Percentiles rank a stretch among this genome's conserved stretches.
Conservation (phyloP, 495 filamentous ascomycete species). For the Podospora anserina region DNA sequence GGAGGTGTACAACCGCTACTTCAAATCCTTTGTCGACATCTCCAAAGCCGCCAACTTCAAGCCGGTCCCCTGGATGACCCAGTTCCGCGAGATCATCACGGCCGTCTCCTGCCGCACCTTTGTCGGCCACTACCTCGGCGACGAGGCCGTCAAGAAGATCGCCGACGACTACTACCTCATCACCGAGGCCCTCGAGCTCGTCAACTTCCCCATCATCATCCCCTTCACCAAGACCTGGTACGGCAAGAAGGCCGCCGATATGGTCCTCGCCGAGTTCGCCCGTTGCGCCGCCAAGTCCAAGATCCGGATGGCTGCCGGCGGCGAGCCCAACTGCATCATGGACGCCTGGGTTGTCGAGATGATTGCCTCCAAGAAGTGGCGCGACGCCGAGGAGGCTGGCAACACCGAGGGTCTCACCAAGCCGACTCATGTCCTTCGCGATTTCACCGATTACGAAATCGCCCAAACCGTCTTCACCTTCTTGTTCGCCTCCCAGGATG, state of each 20-base stretch:
- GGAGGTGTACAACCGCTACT: slow-evolving; percentile 86
- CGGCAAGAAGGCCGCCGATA: slow-evolving; percentile 91
- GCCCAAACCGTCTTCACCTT: slow-evolving; percentile 95
- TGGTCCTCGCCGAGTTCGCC: slow-evolving; percentile 85
- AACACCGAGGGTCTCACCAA: slow-evolving; percentile 68
- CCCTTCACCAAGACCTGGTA: slow-evolving; percentile 97
- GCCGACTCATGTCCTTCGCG: slow-evolving; percentile 74
- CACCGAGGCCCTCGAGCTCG: slow-evolving; percentile 91
- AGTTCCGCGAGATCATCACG: slow-evolving; percentile 94
- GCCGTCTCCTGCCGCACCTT: slow-evolving; percentile 94
- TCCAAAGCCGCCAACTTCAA: slow-evolving; percentile 66
- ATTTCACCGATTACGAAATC: slow-evolving; percentile 91
- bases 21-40: slow-evolving; percentile 69
- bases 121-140: slow-evolving; percentile 90
- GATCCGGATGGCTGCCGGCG: slow-evolving; percentile 87
- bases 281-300: slow-evolving; percentile 92
- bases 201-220: slow-evolving; percentile 98
- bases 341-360: slow-evolving; percentile 89
- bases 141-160: slow-evolving; percentile 88
- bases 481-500: slow-evolving; percentile 96
- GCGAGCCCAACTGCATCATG: slow-evolving; percentile 85
- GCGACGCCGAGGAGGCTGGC: slow-evolving; percentile 66
- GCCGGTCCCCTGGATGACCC: slow-evolving; percentile 81
- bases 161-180: slow-evolving; percentile 96
- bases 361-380: slow-evolving; percentile 74